Conservation (phyloP, 2,329 filamentous ascomycete species). For the Paecilomyces fulvus region DNA sequence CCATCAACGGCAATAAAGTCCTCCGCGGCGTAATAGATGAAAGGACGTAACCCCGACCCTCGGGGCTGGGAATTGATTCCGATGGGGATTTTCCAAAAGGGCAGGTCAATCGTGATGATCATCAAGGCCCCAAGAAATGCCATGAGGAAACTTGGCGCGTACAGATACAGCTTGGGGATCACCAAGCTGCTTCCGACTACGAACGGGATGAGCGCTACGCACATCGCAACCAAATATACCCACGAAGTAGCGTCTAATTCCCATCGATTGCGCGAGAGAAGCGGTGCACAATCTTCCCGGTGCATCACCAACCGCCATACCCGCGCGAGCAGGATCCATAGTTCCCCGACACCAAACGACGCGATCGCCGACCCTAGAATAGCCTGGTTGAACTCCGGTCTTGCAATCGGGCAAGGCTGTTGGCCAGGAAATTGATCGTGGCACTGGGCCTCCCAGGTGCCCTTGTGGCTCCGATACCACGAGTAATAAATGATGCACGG, state of each 20-base stretch:
- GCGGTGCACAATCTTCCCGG: not conserved
- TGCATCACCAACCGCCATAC: not conserved
- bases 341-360: not conserved
- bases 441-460: not conserved
- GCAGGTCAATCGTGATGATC: not conserved
- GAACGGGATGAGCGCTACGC: not conserved
- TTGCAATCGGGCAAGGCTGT: not conserved
- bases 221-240: not conserved
- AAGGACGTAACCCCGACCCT: not conserved
- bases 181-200: not conserved
- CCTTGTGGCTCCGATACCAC: not conserved
- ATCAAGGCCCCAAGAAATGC: not conserved
- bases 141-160: not conserved
- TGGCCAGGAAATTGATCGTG: not conserved
- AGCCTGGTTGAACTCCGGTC: not conserved
- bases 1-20: not conserved
- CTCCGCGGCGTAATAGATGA: not conserved
- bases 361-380: not conserved
- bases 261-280: not conserved
- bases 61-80: not conserved
- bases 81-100: not conserved
- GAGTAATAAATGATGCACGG: not conserved
- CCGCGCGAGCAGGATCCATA: not conserved
- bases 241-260: not conserved
- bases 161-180: not conserved